A percentile compares a stretch with the other conserved stretches of the same genome.
Evolutionary conservation across 805 yeast genomes (phyloP).

Genomic region (Metschnikowia matae): DNA sequence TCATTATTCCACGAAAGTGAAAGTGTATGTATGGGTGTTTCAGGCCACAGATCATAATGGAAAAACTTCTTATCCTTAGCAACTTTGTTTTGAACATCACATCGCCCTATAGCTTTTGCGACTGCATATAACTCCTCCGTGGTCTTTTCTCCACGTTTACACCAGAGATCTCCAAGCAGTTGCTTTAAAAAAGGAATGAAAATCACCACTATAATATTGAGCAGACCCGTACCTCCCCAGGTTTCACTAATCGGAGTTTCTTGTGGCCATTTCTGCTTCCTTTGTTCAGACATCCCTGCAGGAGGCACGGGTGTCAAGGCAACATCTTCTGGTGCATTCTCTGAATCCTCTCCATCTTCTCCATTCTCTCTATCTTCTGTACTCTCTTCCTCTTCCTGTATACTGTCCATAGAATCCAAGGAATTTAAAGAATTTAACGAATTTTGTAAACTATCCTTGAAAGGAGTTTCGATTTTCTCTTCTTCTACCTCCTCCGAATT

Average conservation of each 20-base stretch:
- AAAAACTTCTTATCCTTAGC: slow-evolving; percentile 25
- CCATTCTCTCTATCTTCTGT: slow-evolving; percentile 23
- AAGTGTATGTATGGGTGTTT: slow-evolving; percentile 40
- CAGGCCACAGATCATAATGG: slow-evolving; percentile 41
- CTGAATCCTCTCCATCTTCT: background rate
- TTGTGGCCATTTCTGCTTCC: slow-evolving; percentile 50
- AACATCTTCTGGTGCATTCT: slow-evolving; percentile 5
- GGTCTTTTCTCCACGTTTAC: slow-evolving; percentile 8
- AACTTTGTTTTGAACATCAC: slow-evolving; percentile 27
- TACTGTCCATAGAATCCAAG: background rate
- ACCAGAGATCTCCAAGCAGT: slow-evolving; percentile 25
- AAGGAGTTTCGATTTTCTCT: background rate
- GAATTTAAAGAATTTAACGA: too few species aligned
- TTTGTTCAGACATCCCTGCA: slow-evolving; percentile 56
- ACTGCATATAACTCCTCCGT: slow-evolving; percentile 16
- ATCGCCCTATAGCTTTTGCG: slow-evolving; percentile 39
- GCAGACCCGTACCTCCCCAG: slow-evolving; percentile 57
- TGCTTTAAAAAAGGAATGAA: slow-evolving; percentile 37
- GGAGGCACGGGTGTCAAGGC: slow-evolving; percentile 50
- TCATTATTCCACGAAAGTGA: slow-evolving; percentile 58
- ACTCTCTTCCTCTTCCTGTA: background rate
- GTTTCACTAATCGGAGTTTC: slow-evolving; percentile 46
- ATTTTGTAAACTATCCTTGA: background rate
- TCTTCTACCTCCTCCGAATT: background rate
- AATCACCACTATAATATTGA: slow-evolving; percentile 36